A percentile compares a stretch with the other conserved stretches of the same genome.
Conservation (phyloP, 2,329 filamentous ascomycete genomes). For the Fusarium falciforme region DNA sequence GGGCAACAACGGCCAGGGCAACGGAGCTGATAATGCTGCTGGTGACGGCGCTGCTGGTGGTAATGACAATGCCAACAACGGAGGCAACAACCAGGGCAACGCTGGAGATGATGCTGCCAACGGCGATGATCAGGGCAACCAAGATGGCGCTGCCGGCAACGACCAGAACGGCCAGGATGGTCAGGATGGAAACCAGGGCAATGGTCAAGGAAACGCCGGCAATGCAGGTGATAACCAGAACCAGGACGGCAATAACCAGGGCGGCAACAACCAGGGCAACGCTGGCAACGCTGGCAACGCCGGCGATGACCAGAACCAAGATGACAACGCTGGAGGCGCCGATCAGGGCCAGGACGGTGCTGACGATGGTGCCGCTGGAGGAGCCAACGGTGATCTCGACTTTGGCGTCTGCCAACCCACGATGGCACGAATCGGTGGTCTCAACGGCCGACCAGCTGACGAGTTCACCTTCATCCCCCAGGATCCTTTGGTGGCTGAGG, state of each 20-base stretch:
- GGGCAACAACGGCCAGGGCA: not conserved
- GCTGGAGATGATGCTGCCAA: not conserved
- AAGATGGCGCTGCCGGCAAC: not conserved
- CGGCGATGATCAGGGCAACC: not conserved
- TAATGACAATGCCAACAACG: not conserved
- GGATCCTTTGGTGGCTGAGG: slow-evolving; percentile 68
- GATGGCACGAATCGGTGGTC: slow-evolving; percentile 70
- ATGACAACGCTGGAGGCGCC: not conserved
- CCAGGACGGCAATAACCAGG: not conserved
- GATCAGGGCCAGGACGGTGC: not conserved
- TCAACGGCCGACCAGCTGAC: slow-evolving; percentile 64
- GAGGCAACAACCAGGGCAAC: not conserved
- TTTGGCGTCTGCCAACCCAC: slow-evolving; percentile 67
- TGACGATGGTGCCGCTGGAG: not conserved
- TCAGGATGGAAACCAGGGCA: not conserved
- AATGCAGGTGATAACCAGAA: not conserved
- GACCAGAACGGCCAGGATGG: not conserved
- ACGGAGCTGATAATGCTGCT: not conserved
- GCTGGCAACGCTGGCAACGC: not conserved
- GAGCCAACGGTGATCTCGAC: slow-evolving; percentile 50
- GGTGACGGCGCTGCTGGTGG: not conserved
- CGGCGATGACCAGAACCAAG: not conserved
- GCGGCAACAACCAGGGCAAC: not conserved
- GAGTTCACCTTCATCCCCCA: slow-evolving; percentile 77
- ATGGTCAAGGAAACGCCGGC: no score